Percentiles rank a stretch among this genome's conserved stretches.
phyloP scores from a whole-genome alignment of 2,329 filamentous ascomycete species.

The Nemania abortiva region DNA sequence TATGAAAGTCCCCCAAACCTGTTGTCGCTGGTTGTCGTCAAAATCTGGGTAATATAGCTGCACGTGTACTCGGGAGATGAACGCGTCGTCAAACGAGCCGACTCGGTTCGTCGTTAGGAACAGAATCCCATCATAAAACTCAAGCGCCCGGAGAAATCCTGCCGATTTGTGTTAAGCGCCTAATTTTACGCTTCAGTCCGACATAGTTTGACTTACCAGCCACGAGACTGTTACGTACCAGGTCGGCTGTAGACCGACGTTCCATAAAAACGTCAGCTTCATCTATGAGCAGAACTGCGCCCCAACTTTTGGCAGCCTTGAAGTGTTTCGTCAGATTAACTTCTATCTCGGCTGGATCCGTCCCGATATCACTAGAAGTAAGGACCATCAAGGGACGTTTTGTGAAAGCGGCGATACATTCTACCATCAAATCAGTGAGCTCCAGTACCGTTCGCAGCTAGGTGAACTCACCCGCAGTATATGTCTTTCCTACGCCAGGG shows the following conservation, averaged over 20 bases:
- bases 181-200: not conserved
- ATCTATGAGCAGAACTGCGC: constrained; percentile 51
- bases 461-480: constrained; percentile 47
- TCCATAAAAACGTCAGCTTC: constrained; percentile 56
- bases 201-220: constrained; percentile 39
- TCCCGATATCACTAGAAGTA: constrained; percentile 48
- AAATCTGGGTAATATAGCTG: constrained; percentile 49
- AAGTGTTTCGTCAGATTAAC: constrained; percentile 36
- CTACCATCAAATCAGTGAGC: constrained; percentile 15
- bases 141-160: constrained; percentile 50
- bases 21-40: constrained; percentile 39
- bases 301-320: constrained; percentile 44
- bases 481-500: constrained; percentile 48
- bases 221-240: constrained; percentile 49
- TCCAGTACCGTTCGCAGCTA: not conserved
- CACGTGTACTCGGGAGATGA: constrained; percentile 51
- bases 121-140: constrained; percentile 51
- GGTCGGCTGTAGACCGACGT: constrained; percentile 44
- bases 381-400: constrained; percentile 50
- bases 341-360: constrained; percentile 14
- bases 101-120: constrained; percentile 51
- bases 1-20: constrained; percentile 48
- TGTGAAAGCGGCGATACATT: constrained; percentile 53
- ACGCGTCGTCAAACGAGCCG: constrained; percentile 50
- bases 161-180: not conserved